Evolutionary conservation across 371 early-diverging fungal genomes (phyloP), one percentile per base, ranked within the genome.

Genomic region (Rhizopus stolonifer): DNA sequence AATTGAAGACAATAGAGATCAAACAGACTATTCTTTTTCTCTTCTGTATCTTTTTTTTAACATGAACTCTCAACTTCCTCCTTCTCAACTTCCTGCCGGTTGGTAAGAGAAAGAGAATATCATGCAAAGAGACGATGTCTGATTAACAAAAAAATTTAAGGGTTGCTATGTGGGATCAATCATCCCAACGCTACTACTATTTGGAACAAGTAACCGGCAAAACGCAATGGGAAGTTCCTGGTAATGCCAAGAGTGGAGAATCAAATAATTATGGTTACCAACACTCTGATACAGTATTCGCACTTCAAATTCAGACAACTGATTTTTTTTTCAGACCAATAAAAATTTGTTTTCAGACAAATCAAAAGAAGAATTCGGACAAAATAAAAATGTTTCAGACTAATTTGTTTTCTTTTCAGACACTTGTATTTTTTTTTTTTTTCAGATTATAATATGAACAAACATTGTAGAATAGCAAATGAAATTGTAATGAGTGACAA

Each of bases 201-300:
- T 54, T 64, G 6, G 60, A 74, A 39, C 49, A 60, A 23, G 54
- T 64, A 21, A 64, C 74, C 6, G 74, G 74, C 10, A 50, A 23
- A 39, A 66, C 74, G 6, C 71, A 74, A 46, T 74, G 74, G 74
- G 74, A 74, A 39, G 4, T 61, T 1, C 74, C 74, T 15, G 46
- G 38, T 23, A 13, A 31, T 2, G 23, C 11, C 34, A 21, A 2
- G 40, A n/a, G 21, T 9, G 68, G 70, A 21, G 66, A 70, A 61
- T 53, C 70, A 24, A 40, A 18, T 11, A 60, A 58, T 34, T 64
- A 68, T 25, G n/a, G n/a, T n/a, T n/a, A n/a, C n/a, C n/a, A n/a
- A n/a, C n/a, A n/a, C n/a, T n/a, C n/a, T n/a, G 29, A 38, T 44
- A 44, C 24, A 44, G 44, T 44, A 44, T 44, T 44, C 44, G 44